A percentile compares a stretch with the other conserved stretches of the same genome.
Evolutionary conservation across 306 rosid genomes (phyloP).

Genomic region (Lathyrus sativus): DNA sequence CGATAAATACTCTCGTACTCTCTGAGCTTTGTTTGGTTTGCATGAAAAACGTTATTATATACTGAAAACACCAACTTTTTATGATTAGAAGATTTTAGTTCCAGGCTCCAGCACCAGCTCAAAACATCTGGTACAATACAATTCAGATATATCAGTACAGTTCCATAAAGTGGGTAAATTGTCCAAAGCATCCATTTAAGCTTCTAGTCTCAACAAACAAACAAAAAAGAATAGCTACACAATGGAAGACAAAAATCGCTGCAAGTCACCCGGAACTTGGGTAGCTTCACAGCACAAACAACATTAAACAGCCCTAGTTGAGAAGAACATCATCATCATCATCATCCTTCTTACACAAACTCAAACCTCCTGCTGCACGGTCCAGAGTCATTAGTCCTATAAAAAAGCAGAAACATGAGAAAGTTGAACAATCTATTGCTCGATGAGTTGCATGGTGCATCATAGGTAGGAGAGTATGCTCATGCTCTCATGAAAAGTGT

Average conservation of each 20-base stretch:
- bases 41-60: constrained; percentile 15
- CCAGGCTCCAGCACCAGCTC: background rate
- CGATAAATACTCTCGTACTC: background rate
- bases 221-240: background rate
- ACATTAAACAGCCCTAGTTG: constrained; percentile 2
- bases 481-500: constrained; percentile 1
- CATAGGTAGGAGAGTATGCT: background rate
- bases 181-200: constrained; percentile 9
- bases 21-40: too few species aligned
- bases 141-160: constrained; percentile 5
- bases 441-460: background rate
- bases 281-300: constrained; percentile 24
- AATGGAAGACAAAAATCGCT: constrained; percentile 23
- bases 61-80: constrained; percentile 11
- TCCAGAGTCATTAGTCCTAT: background rate
- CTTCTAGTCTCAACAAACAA: constrained; percentile 11
- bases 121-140: constrained; percentile 13
- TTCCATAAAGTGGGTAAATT: constrained; percentile 25
- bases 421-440: constrained; percentile 14
- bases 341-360: constrained; percentile 16
- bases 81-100: constrained; percentile 12
- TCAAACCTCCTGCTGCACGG: constrained; percentile 1
- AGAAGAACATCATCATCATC: background rate
- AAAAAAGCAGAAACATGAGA: constrained; percentile 30
- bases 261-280: constrained; percentile 24